phyloP scores from a whole-genome alignment of 306 rosid species.

The Rosa chinensis region DNA sequence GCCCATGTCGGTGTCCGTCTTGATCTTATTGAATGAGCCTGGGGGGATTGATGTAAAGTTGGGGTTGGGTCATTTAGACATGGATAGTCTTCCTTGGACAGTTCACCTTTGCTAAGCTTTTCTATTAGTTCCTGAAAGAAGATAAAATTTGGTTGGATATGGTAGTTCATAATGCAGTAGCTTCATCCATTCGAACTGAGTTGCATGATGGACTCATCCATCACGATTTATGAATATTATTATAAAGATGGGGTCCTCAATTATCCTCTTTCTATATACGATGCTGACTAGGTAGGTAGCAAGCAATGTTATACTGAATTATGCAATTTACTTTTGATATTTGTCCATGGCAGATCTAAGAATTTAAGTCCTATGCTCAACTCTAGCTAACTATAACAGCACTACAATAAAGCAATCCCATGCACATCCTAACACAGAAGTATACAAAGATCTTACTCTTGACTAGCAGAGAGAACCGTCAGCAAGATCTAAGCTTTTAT shows the following conservation, averaged over 20 bases:
- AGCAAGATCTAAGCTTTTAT: neutral
- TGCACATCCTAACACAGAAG: neutral
- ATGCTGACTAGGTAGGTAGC: too few species aligned
- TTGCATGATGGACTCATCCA: too few species aligned
- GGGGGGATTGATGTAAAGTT: slow-evolving; percentile 46
- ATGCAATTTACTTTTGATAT: too few species aligned
- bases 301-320: too few species aligned
- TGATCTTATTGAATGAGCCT: slow-evolving; percentile 86
- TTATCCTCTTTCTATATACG: too few species aligned
- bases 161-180: slow-evolving; percentile 7
- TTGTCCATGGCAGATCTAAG: too few species aligned
- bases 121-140: slow-evolving; percentile 76
- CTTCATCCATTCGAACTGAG: too few species aligned
- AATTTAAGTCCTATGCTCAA: too few species aligned
- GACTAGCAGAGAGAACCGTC: neutral
- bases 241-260: too few species aligned
- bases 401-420: too few species aligned
- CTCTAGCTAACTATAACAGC: neutral
- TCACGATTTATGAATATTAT: too few species aligned
- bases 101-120: slow-evolving; percentile 66
- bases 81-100: slow-evolving; percentile 88
- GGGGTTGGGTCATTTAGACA: slow-evolving; percentile 90
- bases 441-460: neutral
- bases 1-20: slow-evolving; percentile 89
- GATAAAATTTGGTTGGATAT: slow-evolving; percentile 1